Percentiles rank a stretch among this genome's conserved stretches.
Evolutionary conservation across 2,329 filamentous ascomycete genomes (phyloP).

Genomic region (Neocatenulostroma microsporum): DNA sequence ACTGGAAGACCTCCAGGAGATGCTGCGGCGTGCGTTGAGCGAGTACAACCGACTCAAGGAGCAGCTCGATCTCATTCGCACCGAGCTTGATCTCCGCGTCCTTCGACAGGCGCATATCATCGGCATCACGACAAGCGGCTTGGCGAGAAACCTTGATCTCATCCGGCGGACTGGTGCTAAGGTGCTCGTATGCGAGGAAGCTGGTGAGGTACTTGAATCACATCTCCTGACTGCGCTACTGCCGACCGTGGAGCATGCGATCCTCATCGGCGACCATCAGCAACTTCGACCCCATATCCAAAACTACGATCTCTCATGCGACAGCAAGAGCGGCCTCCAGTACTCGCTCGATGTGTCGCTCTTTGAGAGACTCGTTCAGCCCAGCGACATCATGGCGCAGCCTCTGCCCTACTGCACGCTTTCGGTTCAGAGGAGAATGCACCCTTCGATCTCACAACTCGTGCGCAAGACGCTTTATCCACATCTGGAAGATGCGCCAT

Average conservation of each 20-base stretch:
- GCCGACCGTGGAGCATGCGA: slow-evolving; percentile 52
- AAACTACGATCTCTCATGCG: slow-evolving; percentile 48
- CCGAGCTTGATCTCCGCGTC: slow-evolving; percentile 35
- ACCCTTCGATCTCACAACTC: slow-evolving; percentile 52
- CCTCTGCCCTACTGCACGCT: slow-evolving; percentile 38
- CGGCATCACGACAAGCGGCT: slow-evolving; percentile 53
- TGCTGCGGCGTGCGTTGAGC: slow-evolving; percentile 15
- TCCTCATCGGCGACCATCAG: slow-evolving; percentile 56
- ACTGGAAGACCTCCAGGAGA: slow-evolving; percentile 7
- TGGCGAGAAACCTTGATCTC: slow-evolving; percentile 46
- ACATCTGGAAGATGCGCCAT: slow-evolving; percentile 43
- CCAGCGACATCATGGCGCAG: slow-evolving; percentile 7
- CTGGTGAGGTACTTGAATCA: slow-evolving; percentile 58
- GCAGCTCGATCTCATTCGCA: slow-evolving; percentile 23
- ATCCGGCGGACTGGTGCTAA: slow-evolving; percentile 47
- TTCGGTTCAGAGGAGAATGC: slow-evolving; percentile 58
- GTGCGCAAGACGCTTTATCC: slow-evolving; percentile 54
- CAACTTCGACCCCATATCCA: slow-evolving; percentile 53
- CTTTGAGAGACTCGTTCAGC: slow-evolving; percentile 51
- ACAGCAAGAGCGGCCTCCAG: slow-evolving; percentile 32
- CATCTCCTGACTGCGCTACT: slow-evolving; percentile 54
- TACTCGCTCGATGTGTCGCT: slow-evolving; percentile 53
- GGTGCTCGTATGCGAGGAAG: slow-evolving; percentile 59
- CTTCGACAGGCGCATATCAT: slow-evolving; percentile 44
- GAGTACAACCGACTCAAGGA: slow-evolving; percentile 13